These are phyloP conservation scores for Volvox carteri DNA, from an alignment of 163 green algal species.

Conservation along the genomic window DNA sequence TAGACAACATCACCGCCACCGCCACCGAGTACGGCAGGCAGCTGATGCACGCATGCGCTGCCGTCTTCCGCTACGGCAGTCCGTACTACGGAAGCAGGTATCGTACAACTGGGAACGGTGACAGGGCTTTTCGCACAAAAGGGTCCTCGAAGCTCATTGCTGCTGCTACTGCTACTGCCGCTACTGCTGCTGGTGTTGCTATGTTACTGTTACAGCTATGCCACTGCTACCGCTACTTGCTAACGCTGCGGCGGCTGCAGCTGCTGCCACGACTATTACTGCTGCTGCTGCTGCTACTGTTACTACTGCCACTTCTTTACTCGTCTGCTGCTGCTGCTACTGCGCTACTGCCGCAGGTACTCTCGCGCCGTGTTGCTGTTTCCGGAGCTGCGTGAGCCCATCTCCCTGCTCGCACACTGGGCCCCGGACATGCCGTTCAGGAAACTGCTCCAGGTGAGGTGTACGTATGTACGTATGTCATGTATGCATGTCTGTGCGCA, in stretches of 20 bases:
- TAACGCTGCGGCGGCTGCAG: neutral
- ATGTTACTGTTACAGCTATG: neutral
- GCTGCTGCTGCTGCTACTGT: too few species aligned
- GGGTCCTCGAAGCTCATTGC: too few species aligned
- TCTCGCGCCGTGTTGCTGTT: slow-evolving; percentile 21
- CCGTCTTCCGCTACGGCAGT: slow-evolving; percentile 33
- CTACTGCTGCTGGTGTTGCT: too few species aligned
- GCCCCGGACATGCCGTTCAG: slow-evolving; percentile 36
- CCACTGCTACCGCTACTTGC: neutral
- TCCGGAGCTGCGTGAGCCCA: slow-evolving; percentile 3
- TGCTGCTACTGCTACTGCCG: too few species aligned
- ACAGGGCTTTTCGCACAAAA: too few species aligned
- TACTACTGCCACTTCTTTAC: too few species aligned
- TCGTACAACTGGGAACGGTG: too few species aligned
- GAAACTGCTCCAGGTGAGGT: slow-evolving; percentile 12
- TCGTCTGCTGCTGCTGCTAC: too few species aligned
- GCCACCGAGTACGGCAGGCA: neutral
- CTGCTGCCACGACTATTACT: too few species aligned
- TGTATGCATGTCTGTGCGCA: neutral
- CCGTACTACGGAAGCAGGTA: slow-evolving; percentile 30
- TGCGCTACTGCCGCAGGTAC: too few species aligned
- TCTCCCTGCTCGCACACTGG: neutral
- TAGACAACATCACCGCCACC: neutral
- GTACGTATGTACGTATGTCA: neutral
- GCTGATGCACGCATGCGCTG: slow-evolving; percentile 19